These are phyloP conservation scores for Aspergillus campestris DNA, from an alignment of 495 filamentous ascomycete genomes.

Conservation along the genomic window DNA sequence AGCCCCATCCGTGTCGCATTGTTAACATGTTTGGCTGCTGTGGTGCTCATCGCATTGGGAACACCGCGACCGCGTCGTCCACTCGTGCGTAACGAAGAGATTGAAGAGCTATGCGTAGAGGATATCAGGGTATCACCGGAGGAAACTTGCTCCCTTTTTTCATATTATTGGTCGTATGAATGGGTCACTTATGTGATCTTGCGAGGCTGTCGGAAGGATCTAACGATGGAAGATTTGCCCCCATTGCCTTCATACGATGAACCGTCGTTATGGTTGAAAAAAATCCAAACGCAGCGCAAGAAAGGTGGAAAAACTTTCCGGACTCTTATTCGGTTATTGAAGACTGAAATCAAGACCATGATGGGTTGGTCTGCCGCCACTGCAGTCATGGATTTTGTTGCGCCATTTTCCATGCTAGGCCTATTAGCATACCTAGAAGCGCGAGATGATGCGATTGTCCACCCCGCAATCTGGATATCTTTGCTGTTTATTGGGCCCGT, in stretches of 20 bases:
- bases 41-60: constrained; percentile 6
- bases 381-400: constrained; percentile 29
- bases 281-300: constrained; percentile 27
- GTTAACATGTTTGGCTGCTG: constrained; percentile 8
- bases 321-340: constrained; percentile 30
- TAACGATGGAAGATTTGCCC: constrained; percentile 39
- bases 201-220: constrained; percentile 28
- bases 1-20: constrained; percentile 1
- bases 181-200: constrained; percentile 41
- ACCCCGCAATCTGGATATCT: constrained; percentile 36
- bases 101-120: constrained; percentile 6
- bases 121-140: constrained; percentile 27
- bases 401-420: constrained; percentile 37
- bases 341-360: constrained; percentile 31
- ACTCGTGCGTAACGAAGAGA: neutral
- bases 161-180: constrained; percentile 39
- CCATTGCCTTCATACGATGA: constrained; percentile 44
- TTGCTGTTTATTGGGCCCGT: constrained; percentile 38
- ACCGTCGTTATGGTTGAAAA: constrained; percentile 30
- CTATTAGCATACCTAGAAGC: constrained; percentile 27
- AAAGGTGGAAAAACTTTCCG: constrained; percentile 32
- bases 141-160: constrained; percentile 42
- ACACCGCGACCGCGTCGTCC: constrained; percentile 14
- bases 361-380: constrained; percentile 22
- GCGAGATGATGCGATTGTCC: constrained; percentile 22